Base-by-base conservation (phyloP, 306 rosid species). In the Castanopsis chinensis region DNA sequence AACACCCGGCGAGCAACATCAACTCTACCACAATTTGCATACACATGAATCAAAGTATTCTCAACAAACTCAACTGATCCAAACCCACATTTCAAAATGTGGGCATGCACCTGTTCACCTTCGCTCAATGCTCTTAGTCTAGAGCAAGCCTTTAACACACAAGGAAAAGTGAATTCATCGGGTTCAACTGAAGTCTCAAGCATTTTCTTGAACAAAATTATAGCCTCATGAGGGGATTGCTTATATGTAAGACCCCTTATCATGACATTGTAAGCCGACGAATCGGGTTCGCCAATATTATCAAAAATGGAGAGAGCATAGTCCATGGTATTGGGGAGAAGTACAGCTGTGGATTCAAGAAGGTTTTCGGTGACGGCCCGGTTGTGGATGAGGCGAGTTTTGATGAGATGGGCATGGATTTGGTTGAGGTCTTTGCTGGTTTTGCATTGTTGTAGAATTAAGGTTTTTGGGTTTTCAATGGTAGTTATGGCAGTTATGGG, bases 371-470 rank as follows among this genome's bases (percentile, higher is more conserved):
- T 20, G 75, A 88, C 13, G 25, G 76, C 12, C 69, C 89, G 91
- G 85, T 74, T 67, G 80, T 71, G 87, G 83, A 89, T 69, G 78
- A 85, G 91, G 59, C 87, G 85, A 69, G 92, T 86, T 83, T 87
- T 87, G 84, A 89, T 74, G 74, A 91, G 92, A 70, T 86, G 88
- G 33, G 93, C 92, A 60, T 91, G 96, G 72, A 91, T 61, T 84
- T 91, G 91, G 72, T 58, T 77, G 65, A 91, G 88, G 64, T 89
- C 91, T 81, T 61, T 80, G 80, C 65, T 57, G 45, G 79, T 82
- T 60, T 45, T 87, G 90, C 93, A 89, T 87, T 67, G 67, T 15
- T 86, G 77, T 12, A 88, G 91, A 58, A 90, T 81, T 45, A 83
- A 51, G 75, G 87, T 69, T 86, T 85, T 88, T 4, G 94, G 92